phyloP scores from a whole-genome alignment of 768 basidiomycete species.

The Roridomyces roridus region DNA sequence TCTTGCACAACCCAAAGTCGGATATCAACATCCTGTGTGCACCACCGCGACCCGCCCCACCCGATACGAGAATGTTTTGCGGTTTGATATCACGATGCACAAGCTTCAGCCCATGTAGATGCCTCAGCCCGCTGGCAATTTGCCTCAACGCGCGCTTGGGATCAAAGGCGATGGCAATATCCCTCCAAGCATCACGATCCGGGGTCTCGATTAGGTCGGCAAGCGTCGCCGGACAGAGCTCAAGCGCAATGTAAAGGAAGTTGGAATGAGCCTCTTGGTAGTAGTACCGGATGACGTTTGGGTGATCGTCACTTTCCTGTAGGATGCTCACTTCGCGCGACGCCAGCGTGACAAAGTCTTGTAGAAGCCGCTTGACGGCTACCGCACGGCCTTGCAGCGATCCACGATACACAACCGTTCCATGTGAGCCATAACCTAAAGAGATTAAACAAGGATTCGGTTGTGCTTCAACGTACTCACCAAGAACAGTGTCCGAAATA shows the following conservation, averaged over 20 bases:
- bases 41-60: constrained; percentile 58
- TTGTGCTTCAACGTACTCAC: constrained; percentile 54
- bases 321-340: constrained; percentile 92
- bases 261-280: constrained; percentile 94
- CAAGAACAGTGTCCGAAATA: constrained; percentile 78
- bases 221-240: constrained; percentile 90
- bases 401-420: constrained; percentile 94
- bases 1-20: constrained; percentile 97
- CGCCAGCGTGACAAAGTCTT: constrained; percentile 95
- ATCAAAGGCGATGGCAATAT: constrained; percentile 79
- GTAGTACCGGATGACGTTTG: constrained; percentile 98
- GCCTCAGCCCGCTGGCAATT: constrained; percentile 85
- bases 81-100: constrained; percentile 99
- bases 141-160: constrained; percentile 89
- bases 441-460: no score
- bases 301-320: constrained; percentile 97
- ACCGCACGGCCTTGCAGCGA: constrained; percentile 97
- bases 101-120: constrained; percentile 92
- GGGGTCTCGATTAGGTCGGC: constrained; percentile 88
- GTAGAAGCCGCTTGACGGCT: constrained; percentile 95
- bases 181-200: constrained; percentile 68
- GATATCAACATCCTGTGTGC: constrained; percentile 88
- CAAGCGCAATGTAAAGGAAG: constrained; percentile 97
- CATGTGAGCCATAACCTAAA: constrained; percentile 94
- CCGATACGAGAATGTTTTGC: constrained; percentile 92